Evolutionary conservation across 148 eudicot genomes (phyloP).

Genomic region (Pharnaceum exiguum): DNA sequence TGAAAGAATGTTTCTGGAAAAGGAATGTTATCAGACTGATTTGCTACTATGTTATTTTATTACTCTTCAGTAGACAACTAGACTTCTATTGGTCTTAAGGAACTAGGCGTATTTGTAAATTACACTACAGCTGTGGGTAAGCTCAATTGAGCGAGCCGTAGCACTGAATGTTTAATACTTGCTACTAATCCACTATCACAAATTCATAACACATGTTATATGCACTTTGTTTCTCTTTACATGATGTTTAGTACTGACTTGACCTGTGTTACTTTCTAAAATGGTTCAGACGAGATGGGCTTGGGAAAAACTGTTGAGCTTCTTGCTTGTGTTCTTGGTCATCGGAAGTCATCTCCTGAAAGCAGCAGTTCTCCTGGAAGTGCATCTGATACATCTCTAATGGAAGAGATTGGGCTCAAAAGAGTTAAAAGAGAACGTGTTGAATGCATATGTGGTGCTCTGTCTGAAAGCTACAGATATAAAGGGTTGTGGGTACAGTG

Average conservation of each 20-base stretch:
- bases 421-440: conserved; percentile 89
- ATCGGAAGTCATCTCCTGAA: conserved; percentile 59
- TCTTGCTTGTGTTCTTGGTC: conserved; percentile 81
- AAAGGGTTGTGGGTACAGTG: conserved; percentile 94
- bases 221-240: not conserved
- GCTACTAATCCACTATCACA: too few species aligned
- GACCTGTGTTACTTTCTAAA: conserved; percentile 17
- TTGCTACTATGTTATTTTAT: too few species aligned
- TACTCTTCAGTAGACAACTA: too few species aligned
- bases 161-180: too few species aligned
- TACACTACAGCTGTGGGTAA: too few species aligned
- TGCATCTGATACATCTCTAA: conserved; percentile 21
- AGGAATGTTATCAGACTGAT: too few species aligned
- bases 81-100: too few species aligned
- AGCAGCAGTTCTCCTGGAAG: conserved; percentile 21
- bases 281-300: conserved; percentile 90
- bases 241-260: conserved; percentile 3
- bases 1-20: too few species aligned
- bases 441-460: conserved; percentile 93
- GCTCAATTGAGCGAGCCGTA: too few species aligned
- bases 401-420: conserved; percentile 36
- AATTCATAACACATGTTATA: too few species aligned
- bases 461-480: conserved; percentile 71
- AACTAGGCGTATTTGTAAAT: too few species aligned
- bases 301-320: conserved; percentile 96